Percentiles rank a stretch among this genome's conserved stretches.
Conservation (phyloP, 257 asterid genomes). For the Leptodermis oblonga region DNA sequence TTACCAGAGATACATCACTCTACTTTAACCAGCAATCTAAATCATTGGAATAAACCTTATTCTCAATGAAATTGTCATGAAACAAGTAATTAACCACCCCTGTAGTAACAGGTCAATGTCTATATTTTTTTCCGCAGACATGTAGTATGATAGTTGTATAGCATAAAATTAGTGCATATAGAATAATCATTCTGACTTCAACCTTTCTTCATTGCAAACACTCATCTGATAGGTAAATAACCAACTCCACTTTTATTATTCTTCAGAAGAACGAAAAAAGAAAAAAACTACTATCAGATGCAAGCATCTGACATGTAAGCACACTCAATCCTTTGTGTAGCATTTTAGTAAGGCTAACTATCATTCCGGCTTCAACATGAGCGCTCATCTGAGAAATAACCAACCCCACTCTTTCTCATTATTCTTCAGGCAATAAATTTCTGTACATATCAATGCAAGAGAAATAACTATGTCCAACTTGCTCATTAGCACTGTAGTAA, state of each 20-base stretch:
- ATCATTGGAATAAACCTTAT: background rate
- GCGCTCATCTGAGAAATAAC: background rate
- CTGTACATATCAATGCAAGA: background rate
- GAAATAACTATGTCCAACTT: background rate
- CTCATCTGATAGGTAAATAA: background rate
- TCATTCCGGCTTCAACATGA: conserved; percentile 2
- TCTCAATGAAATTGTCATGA: background rate
- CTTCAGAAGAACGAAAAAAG: background rate
- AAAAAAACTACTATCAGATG: no score
- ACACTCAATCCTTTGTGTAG: background rate
- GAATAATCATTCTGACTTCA: background rate
- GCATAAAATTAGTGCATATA: background rate
- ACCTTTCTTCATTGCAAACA: background rate
- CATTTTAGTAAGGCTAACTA: background rate
- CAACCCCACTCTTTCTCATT: background rate
- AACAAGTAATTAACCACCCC: background rate
- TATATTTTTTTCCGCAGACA: background rate
- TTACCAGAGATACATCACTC: background rate
- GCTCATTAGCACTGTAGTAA: background rate
- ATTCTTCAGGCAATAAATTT: background rate
- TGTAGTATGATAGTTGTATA: background rate
- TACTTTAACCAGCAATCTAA: background rate
- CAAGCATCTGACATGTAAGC: background rate
- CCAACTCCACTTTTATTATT: background rate
- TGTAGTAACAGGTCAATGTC: background rate